Evolutionary conservation across 306 rosid species (phyloP).

Genomic region (Prunus kanzakura): DNA sequence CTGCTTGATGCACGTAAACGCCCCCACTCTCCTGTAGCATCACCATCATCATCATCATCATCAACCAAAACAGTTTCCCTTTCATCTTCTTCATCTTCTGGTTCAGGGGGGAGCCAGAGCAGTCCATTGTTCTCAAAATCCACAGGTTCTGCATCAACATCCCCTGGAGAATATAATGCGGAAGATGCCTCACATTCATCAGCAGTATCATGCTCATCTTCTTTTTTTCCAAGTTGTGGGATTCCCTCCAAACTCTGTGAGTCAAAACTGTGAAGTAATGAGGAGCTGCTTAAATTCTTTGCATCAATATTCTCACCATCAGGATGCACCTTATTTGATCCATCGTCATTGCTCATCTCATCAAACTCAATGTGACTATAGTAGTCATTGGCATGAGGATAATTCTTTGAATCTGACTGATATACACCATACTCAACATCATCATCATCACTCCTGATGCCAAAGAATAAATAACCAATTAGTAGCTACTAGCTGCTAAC

Average conservation of each 20-base stretch:
- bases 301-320: conserved; percentile 42
- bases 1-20: conserved; percentile 57
- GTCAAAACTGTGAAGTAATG: conserved; percentile 44
- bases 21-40: conserved; percentile 77
- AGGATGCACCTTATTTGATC: conserved; percentile 46
- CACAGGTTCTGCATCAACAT: conserved; percentile 65
- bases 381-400: conserved; percentile 52
- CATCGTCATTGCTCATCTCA: conserved; percentile 48
- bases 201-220: conserved; percentile 55
- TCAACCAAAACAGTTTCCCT: conserved; percentile 58
- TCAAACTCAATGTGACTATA: conserved; percentile 53
- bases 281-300: conserved; percentile 36
- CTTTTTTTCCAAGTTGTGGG: conserved; percentile 34
- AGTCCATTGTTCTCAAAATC: conserved; percentile 92
- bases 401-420: conserved; percentile 52
- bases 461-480: conserved; percentile 29
- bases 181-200: conserved; percentile 67
- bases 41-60: conserved; percentile 77
- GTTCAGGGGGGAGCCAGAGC: conserved; percentile 98
- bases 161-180: conserved; percentile 50
- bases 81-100: conserved; percentile 94
- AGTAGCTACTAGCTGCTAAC: conserved; percentile 16
- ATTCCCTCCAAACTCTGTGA: conserved; percentile 48
- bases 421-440: conserved; percentile 50
- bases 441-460: conserved; percentile 68